phyloP scores from a whole-genome alignment of 169 alveolate genomes.

The Cytauxzoon felis region DNA sequence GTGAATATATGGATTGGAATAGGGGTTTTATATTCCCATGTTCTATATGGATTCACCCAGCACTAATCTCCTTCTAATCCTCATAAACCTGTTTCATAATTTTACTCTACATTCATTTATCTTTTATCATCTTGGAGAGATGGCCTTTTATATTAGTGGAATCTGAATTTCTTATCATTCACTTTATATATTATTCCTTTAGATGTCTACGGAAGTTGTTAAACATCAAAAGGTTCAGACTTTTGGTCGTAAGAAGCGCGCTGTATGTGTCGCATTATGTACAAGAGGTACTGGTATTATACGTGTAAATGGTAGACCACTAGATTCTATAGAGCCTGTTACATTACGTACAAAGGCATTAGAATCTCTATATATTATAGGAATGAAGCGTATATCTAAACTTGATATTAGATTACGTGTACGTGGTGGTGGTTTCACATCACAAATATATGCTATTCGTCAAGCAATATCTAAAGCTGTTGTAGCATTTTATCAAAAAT shows the following conservation, averaged over 20 bases:
- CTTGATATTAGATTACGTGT: slow-evolving; percentile 97
- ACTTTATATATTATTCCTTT: too few species aligned
- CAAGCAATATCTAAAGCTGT: slow-evolving; percentile 98
- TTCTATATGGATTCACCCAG: too few species aligned
- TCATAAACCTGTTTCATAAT: background rate
- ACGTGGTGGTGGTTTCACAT: slow-evolving; percentile 97
- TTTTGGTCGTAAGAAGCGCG: slow-evolving; percentile 96
- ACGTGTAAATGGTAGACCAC: slow-evolving; percentile 94
- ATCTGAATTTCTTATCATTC: background rate
- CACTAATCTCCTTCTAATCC: background rate
- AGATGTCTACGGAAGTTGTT: too few species aligned
- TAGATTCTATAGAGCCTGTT: slow-evolving; percentile 92
- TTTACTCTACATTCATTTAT: background rate
- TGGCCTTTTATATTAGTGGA: background rate
- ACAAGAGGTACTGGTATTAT: slow-evolving; percentile 91
- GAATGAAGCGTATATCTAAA: slow-evolving; percentile 87
- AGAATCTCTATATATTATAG: slow-evolving; percentile 96
- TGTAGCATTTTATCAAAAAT: slow-evolving; percentile 96
- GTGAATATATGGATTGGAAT: too few species aligned
- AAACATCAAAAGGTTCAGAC: slow-evolving; percentile 87
- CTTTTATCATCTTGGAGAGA: background rate
- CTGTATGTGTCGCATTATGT: slow-evolving; percentile 97
- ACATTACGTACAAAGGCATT: slow-evolving; percentile 91
- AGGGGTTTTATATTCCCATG: too few species aligned
- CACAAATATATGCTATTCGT: slow-evolving; percentile 94